Percentiles rank a stretch among this genome's conserved stretches.
Evolutionary conservation across 352 stramenopile genomes (phyloP).

Genomic region (Pythium brachiatum): DNA sequence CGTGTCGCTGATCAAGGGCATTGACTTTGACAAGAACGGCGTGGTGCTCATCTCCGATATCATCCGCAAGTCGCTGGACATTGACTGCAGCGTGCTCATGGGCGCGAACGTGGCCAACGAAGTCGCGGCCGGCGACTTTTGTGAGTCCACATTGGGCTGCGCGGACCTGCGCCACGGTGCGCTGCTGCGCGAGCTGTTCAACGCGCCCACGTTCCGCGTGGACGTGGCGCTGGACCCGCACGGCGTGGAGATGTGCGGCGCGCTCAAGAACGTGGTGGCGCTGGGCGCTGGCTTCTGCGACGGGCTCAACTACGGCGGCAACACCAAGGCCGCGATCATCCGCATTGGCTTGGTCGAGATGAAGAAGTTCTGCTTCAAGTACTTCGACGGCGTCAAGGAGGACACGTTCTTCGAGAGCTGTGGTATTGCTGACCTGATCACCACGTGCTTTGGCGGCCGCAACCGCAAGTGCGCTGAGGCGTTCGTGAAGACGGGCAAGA

Average conservation of each 20-base stretch:
- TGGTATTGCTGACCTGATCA: constrained; percentile 97
- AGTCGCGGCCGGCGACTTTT: constrained; percentile 94
- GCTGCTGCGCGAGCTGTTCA: constrained; percentile 73
- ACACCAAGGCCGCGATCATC: constrained; percentile 98
- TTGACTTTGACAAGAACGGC: constrained; percentile 85
- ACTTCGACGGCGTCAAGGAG: constrained; percentile 92
- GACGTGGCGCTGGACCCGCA: constrained; percentile 91
- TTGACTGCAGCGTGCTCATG: constrained; percentile 94
- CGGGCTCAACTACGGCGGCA: constrained; percentile 92
- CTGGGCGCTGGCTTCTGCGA: constrained; percentile 97
- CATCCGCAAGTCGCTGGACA: constrained; percentile 82
- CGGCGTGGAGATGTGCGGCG: constrained; percentile 95
- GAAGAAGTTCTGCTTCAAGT: constrained; percentile 91
- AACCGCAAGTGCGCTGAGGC: constrained; percentile 96
- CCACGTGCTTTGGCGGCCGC: constrained; percentile 96
- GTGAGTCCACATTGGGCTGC: constrained; percentile 95
- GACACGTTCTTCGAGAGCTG: constrained; percentile 96
- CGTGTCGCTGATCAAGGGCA: constrained; percentile 92
- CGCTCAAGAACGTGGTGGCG: constrained; percentile 97
- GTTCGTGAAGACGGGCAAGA: constrained; percentile 82
- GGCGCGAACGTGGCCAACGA: constrained; percentile 97
- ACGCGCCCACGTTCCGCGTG: constrained; percentile 91
- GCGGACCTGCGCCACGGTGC: constrained; percentile 65
- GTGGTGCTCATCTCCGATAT: constrained; percentile 88
- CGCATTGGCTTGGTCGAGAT: constrained; percentile 95